Percentiles rank a stretch among this genome's conserved stretches.
Conservation (phyloP, 2,329 filamentous ascomycete species). For the Botryotinia globosa region DNA sequence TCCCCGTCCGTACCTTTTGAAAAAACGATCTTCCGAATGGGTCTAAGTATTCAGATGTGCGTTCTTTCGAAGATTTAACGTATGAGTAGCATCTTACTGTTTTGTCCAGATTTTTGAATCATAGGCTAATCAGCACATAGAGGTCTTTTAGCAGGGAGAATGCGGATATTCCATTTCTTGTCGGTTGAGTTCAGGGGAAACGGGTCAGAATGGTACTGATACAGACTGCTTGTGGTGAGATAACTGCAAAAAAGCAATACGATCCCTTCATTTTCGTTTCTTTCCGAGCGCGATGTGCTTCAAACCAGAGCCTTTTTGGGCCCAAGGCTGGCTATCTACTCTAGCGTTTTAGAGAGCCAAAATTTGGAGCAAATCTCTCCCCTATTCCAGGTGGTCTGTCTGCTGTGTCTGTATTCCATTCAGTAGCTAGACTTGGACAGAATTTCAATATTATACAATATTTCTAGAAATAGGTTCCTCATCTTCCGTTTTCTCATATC, state of each 20-base stretch:
- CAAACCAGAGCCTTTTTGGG: background rate
- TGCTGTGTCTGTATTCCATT: background rate
- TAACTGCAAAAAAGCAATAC: background rate
- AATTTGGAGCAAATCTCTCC: background rate
- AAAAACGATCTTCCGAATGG: background rate
- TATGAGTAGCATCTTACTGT: too few relatives aligned
- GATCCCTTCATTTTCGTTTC: background rate
- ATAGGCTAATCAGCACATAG: background rate
- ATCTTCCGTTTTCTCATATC: background rate
- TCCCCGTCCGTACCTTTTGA: background rate
- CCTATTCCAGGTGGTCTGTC: background rate
- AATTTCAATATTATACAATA: background rate
- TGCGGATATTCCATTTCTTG: background rate
- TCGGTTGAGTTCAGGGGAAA: background rate
- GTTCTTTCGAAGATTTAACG: rapidly evolving
- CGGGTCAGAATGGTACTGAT: background rate
- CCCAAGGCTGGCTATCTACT: background rate
- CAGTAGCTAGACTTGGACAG: background rate
- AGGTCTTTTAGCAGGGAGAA: background rate
- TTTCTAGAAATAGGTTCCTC: background rate
- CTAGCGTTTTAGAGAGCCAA: background rate
- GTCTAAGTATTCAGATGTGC: background rate
- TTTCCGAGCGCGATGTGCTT: background rate
- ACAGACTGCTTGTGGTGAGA: background rate
- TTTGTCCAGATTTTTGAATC: rapidly evolving